Conservation (phyloP, 495 filamentous ascomycete species). For the Penicillium argentinense region DNA sequence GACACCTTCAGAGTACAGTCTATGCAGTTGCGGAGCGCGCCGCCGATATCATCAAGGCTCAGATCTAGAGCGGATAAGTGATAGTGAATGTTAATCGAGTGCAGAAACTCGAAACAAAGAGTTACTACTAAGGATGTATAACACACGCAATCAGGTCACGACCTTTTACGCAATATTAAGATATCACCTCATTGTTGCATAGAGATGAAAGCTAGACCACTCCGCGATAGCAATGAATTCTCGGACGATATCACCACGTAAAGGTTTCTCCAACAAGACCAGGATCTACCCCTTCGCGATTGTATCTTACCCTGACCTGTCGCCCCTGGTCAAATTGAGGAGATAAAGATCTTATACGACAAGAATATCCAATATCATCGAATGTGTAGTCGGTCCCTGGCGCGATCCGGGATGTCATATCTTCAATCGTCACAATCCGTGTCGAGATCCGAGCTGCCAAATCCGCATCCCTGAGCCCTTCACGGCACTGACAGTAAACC, state of each 20-base stretch:
- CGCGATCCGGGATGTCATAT: conserved; percentile 28
- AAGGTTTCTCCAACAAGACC: conserved; percentile 3
- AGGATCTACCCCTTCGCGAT: background rate
- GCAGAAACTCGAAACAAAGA: background rate
- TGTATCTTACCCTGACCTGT: conserved; percentile 9
- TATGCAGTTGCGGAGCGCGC: conserved; percentile 60
- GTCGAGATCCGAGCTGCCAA: conserved; percentile 50
- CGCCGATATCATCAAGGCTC: conserved; percentile 49
- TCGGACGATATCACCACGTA: background rate
- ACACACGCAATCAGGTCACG: too few relatives aligned
- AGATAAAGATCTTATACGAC: conserved; percentile 11
- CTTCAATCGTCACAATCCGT: conserved; percentile 54
- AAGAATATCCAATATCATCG: conserved; percentile 6
- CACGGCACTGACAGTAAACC: conserved; percentile 30
- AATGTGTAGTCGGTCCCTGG: conserved; percentile 7
- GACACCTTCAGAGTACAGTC: conserved; percentile 50
- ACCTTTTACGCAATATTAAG: too few relatives aligned
- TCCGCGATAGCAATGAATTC: too few relatives aligned
- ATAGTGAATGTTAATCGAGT: background rate
- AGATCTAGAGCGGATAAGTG: conserved; percentile 1
- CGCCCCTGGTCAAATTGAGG: conserved; percentile 4
- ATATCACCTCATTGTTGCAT: too few relatives aligned
- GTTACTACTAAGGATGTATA: background rate
- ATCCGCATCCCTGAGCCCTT: conserved; percentile 61
- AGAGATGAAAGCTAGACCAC: too few relatives aligned